Evolutionary conservation across 768 basidiomycete genomes (phyloP).

Genomic region (Leucosporidium scottii): DNA sequence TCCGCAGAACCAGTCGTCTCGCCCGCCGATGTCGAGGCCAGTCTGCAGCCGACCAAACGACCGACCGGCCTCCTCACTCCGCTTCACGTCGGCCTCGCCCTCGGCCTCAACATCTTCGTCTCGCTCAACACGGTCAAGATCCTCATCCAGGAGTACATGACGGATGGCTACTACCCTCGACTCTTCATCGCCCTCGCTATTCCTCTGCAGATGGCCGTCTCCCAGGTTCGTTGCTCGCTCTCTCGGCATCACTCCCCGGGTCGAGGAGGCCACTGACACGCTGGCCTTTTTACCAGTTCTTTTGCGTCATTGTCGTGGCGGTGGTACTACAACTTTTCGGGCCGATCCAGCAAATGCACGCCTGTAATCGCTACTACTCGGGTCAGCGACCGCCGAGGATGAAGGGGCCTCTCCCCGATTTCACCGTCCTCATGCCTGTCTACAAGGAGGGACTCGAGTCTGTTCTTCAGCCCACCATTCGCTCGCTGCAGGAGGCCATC

Average conservation of each 20-base stretch:
- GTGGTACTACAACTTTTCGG: constrained; percentile 5
- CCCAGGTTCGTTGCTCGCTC: no score
- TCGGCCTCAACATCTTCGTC: constrained; percentile 9
- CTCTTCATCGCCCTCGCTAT: background rate
- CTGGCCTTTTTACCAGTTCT: background rate
- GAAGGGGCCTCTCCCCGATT: constrained; percentile 1
- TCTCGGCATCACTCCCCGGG: no score
- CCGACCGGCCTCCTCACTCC: background rate
- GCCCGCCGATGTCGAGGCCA: background rate
- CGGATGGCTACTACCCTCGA: background rate
- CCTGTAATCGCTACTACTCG: constrained; percentile 7
- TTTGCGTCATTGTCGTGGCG: background rate
- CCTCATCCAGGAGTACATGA: background rate
- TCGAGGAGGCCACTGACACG: no score
- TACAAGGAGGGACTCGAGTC: constrained; percentile 37
- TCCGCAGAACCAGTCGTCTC: background rate
- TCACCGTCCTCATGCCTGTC: constrained; percentile 30
- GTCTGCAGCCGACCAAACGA: background rate
- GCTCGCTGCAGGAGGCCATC: constrained; percentile 22
- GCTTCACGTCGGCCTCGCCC: constrained; percentile 4
- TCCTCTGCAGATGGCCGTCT: constrained; percentile 3
- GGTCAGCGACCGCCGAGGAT: background rate
- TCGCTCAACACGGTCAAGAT: background rate
- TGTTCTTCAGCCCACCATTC: constrained; percentile 35
- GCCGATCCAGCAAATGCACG: background rate